Base-by-base conservation (phyloP, 345 rosid species). In the Murraya paniculata region DNA sequence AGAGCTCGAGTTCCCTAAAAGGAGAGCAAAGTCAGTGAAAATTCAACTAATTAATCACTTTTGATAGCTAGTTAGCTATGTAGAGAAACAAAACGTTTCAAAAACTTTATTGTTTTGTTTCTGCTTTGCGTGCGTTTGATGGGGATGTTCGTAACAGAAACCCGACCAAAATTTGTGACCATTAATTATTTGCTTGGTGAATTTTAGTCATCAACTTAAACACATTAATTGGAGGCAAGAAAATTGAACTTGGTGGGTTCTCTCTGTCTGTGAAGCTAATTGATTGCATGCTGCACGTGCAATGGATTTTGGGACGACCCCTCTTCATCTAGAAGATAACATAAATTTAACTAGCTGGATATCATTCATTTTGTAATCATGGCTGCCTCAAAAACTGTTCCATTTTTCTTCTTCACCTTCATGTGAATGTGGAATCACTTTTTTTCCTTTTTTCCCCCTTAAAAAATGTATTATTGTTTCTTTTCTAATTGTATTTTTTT, bases 211-310 rank as follows among this genome's bases (percentile, higher is more conserved):
- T 38, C 24, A 64, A 64, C 39, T 31, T 27, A 64, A 31, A 30
- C 68, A 31, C 19, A 64, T 30, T 53, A 53, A 16, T 53, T 64
- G 57, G 57, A 72, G 76, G 78, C 72, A 72, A 82, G 67, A 64
- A 22, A 69, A 81, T 41, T 78, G 11, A 41, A 31, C 13, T 48
- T 36, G 16, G 50, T 45, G 50, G 38, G 18, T 55, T 71, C 35
- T 24, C 31, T 82, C 21, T 73, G 68, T 69, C 80, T 48, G 19
- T 24, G 19, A 53, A 53, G 22, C 30, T 33, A 30, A 19, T 57
- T 57, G 64, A 69, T 27, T 64, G 71, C 73, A 79, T 69, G 85
- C 78, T 76, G 73, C 90, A 85, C 88, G 88, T 83, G 90, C 80
- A 73, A 68, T 83, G 58, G 79, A 36, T 39, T 55, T 76, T 64